These are phyloP conservation scores for Pestalotiopsis sp. DNA, from an alignment of 2,329 filamentous ascomycete species.

Conservation along the genomic window DNA sequence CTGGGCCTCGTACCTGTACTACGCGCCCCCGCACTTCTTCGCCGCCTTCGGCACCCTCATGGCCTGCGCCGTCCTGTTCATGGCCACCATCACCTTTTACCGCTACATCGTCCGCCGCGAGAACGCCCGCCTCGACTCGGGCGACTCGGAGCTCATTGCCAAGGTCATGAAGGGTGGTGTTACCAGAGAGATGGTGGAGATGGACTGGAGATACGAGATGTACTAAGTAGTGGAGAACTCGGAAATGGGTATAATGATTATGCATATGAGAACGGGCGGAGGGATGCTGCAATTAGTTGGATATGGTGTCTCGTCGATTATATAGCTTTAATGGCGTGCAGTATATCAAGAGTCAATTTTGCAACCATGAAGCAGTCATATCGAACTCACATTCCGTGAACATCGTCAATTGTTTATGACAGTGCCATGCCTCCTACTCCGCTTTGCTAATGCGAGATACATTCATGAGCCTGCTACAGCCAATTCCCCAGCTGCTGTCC, in stretches of 20 bases:
- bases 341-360: no score
- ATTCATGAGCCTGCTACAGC: background rate
- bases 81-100: slow-evolving; percentile 23
- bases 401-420: no score
- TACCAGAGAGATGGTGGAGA: slow-evolving; percentile 24
- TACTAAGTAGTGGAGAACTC: background rate
- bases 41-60: slow-evolving; percentile 25
- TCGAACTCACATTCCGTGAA: no score
- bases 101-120: slow-evolving; percentile 18
- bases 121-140: slow-evolving; percentile 21
- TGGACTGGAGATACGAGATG: slow-evolving; percentile 24
- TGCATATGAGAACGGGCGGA: background rate
- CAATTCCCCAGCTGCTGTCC: no score
- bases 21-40: slow-evolving; percentile 24
- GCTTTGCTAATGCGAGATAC: background rate
- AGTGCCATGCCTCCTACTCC: no score
- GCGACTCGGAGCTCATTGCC: slow-evolving; percentile 19
- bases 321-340: no score
- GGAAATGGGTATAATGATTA: background rate
- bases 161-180: slow-evolving; percentile 25
- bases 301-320: no score
- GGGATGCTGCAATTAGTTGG: background rate
- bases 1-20: slow-evolving; percentile 30
- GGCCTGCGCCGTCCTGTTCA: slow-evolving; percentile 20
- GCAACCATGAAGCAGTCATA: no score